Evolutionary conservation across 371 early-diverging fungal genomes (phyloP).

Genomic region (Synchytrium microbalum): DNA sequence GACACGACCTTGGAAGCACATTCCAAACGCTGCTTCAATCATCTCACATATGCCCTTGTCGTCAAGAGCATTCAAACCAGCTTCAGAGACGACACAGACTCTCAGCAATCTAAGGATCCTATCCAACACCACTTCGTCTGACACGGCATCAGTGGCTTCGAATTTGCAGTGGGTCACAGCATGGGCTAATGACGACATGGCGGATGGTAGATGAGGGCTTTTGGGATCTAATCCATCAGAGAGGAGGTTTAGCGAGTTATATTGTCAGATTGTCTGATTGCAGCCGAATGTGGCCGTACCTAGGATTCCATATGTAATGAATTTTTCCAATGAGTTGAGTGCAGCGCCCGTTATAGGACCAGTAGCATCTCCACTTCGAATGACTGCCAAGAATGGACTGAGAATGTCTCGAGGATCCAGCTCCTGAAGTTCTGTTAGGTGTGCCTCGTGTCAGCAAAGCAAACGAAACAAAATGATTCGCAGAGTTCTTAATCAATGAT

Average conservation of each 20-base stretch:
- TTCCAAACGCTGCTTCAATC: constrained; percentile 91
- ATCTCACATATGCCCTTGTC: constrained; percentile 93
- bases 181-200: constrained; percentile 59
- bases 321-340: constrained; percentile 77
- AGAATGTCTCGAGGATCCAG: constrained; percentile 58
- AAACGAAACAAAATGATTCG: too few relatives aligned
- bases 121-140: constrained; percentile 87
- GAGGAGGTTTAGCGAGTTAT: background rate
- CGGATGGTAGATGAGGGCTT: constrained; percentile 49
- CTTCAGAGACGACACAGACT: constrained; percentile 42
- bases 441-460: background rate
- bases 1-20: constrained; percentile 88
- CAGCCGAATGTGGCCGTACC: constrained; percentile 36
- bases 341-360: constrained; percentile 92
- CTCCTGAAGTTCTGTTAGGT: constrained; percentile 35
- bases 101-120: constrained; percentile 79
- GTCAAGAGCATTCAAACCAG: constrained; percentile 47
- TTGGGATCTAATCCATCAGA: background rate
- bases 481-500: background rate
- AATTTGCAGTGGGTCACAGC: constrained; percentile 91
- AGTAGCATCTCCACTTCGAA: constrained; percentile 84
- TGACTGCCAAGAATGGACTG: constrained; percentile 82
- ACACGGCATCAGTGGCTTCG: constrained; percentile 83
- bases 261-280: background rate
- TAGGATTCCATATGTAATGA: constrained; percentile 76